These are phyloP conservation scores for Naganishia vaughanmartiniae DNA, from an alignment of 768 basidiomycete species.

Conservation along the genomic window DNA sequence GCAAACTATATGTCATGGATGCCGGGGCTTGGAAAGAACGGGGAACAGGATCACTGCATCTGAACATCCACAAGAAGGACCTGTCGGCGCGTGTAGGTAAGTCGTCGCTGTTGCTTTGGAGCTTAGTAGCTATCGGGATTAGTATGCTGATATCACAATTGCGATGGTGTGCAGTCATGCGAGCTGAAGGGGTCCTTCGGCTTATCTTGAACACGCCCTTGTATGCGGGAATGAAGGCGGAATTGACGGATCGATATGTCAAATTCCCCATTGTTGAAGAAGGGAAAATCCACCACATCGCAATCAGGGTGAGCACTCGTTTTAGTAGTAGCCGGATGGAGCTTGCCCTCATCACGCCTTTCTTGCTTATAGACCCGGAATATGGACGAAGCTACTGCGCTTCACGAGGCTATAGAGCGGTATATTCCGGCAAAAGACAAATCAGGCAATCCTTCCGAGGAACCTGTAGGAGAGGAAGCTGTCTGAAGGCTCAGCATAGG, in stretches of 20 bases:
- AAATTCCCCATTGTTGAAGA: slow-evolving; percentile 43
- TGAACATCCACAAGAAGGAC: slow-evolving; percentile 52
- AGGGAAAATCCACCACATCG: slow-evolving; percentile 38
- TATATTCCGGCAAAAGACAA: slow-evolving; percentile 21
- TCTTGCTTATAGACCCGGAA: slow-evolving; percentile 13
- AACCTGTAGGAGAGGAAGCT: slow-evolving; percentile 22
- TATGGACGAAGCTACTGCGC: slow-evolving; percentile 14
- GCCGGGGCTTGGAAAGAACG: slow-evolving; percentile 52
- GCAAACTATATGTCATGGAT: slow-evolving; percentile 52
- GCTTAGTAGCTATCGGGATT: not conserved
- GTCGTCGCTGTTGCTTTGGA: slow-evolving; percentile 23
- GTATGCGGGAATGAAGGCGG: slow-evolving; percentile 48
- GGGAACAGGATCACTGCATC: slow-evolving; percentile 50
- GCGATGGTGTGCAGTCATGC: slow-evolving; percentile 49
- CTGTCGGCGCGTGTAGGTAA: slow-evolving; percentile 50
- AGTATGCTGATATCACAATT: not conserved
- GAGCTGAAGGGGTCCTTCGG: slow-evolving; percentile 54
- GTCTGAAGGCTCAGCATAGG: not conserved
- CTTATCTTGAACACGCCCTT: slow-evolving; percentile 53
- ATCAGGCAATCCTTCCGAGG: slow-evolving; percentile 1
- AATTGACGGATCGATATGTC: slow-evolving; percentile 49
- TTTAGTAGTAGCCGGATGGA: not conserved
- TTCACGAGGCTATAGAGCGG: slow-evolving; percentile 13
- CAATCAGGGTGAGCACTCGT: slow-evolving; percentile 41
- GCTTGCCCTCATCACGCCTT: not conserved